phyloP scores from a whole-genome alignment of 129 eudicot genomes.

The Solidago caesia region DNA sequence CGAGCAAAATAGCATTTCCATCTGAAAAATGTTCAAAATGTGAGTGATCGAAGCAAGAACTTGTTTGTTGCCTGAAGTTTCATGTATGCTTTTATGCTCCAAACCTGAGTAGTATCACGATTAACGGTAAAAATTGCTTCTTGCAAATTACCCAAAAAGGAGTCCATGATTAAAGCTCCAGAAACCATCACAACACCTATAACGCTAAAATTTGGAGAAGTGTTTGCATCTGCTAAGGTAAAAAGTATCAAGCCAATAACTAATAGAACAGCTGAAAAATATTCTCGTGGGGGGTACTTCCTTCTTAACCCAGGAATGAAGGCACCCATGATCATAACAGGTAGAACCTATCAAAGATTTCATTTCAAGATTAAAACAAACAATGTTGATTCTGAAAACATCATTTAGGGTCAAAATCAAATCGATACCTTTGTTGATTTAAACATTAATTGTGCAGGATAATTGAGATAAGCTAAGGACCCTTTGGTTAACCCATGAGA shows the following conservation, averaged over 20 bases:
- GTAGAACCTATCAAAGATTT: conserved; percentile 56
- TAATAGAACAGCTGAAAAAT: conserved; percentile 71
- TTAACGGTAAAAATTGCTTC: conserved; percentile 95
- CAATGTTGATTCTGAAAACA: not conserved
- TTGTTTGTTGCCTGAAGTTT: not conserved
- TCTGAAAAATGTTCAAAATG: conserved; percentile 39
- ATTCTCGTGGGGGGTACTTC: conserved; percentile 84
- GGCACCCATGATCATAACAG: conserved; percentile 99
- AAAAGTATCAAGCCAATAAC: conserved; percentile 85
- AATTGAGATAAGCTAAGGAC: conserved; percentile 87
- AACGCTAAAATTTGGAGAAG: conserved; percentile 87
- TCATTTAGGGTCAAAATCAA: not conserved
- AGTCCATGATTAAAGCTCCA: conserved; percentile 93
- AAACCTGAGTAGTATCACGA: conserved; percentile 93
- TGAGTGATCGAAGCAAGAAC: not conserved
- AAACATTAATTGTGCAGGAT: conserved; percentile 97
- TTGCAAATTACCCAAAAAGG: conserved; percentile 94
- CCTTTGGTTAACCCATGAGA: conserved; percentile 97
- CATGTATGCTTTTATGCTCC: not conserved
- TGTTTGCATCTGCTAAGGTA: conserved; percentile 92
- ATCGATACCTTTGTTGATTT: conserved; percentile 83
- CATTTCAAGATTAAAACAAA: not conserved
- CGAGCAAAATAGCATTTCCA: conserved; percentile 97
- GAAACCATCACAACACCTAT: conserved; percentile 85
- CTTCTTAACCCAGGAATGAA: conserved; percentile 96